Evolutionary conservation across 345 rosid species (phyloP).

Genomic region (Abelmoschus esculentus): DNA sequence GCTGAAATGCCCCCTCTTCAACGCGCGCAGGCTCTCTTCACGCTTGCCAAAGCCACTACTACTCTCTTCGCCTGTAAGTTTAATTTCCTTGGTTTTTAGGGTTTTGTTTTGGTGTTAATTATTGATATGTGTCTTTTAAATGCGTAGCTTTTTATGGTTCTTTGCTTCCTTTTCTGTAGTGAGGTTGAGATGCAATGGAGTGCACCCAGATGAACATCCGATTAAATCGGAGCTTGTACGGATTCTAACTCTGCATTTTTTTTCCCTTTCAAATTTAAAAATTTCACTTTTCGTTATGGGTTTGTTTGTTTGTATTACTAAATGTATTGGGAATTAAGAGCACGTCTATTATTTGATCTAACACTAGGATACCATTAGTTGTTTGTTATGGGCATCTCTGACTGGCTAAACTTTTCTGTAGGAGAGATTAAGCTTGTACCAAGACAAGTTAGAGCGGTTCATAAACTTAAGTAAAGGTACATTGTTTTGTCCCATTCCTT

Average conservation of each 20-base stretch:
- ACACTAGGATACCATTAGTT: not conserved
- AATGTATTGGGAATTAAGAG: not conserved
- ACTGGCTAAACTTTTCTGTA: constrained; percentile 9
- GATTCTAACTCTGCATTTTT: constrained; percentile 3
- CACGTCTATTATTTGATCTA: not conserved
- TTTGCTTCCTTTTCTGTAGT: constrained; percentile 35
- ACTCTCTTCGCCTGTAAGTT: constrained; percentile 47
- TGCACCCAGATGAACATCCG: constrained; percentile 75
- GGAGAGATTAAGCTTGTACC: constrained; percentile 73
- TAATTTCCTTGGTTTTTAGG: not conserved
- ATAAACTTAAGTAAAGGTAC: constrained; percentile 68
- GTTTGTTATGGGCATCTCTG: not conserved
- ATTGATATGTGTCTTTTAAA: not conserved
- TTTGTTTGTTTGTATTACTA: not conserved
- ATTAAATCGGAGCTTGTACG: constrained; percentile 83
- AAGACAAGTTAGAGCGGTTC: constrained; percentile 52
- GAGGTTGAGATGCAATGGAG: constrained; percentile 74
- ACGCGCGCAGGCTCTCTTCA: constrained; percentile 56
- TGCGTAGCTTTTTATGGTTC: not conserved
- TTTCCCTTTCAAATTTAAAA: not conserved
- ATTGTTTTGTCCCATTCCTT: not conserved
- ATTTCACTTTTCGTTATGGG: not conserved
- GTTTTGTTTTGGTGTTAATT: not conserved
- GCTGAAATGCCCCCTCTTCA: constrained; percentile 57
- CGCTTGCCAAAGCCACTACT: constrained; percentile 69